Base-by-base conservation (phyloP, 1,284 basidiomycete genomes). In the Albatrellus sp. region DNA sequence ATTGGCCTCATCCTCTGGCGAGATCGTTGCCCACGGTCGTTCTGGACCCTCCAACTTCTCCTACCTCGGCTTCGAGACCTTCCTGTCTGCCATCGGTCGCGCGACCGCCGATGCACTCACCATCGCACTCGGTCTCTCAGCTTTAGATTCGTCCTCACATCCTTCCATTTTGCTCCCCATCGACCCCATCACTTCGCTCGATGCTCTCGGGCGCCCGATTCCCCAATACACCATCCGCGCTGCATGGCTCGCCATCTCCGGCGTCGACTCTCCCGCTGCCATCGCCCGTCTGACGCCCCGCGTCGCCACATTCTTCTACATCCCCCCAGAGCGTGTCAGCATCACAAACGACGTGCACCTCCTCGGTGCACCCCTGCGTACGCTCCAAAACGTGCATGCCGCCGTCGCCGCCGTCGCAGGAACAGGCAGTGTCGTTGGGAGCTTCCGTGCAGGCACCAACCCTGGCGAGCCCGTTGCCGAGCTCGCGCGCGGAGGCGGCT, bases 201-300 rank as follows among this genome's bases (percentile, higher is more conserved):
- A 24, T 7, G 24, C 24, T 7, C 3, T 24, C 24, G 24, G 7
- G 24, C 24, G 4, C 24, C 37, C 43, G 6, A 38, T 49, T 13
- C 49, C 44, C 20, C 63, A 29, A 56, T 72, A 13, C 51, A 66
- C 60, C 13, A 79, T 88, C 51, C 69, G 69, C 14, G 71, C 76
- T 2, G 85, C 77, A 0, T 89, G 83, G 81, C 72, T 89, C 52
- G 84, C 81, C 32, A 70, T 84, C 12, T 83, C 84, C 2, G 85
- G 84, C 19, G 77, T 82, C 32, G 85, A 87, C 56, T 80, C 79
- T 10, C 72, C 75, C 8, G 65, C 72, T 9, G 77, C 75, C 7
- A 67, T 76, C 44, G 69, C 66, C 7, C 65, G 66, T 2, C 64
- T 86, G 40, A 68, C 72, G 0, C 61, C 66, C 3, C 59, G 65